These are phyloP conservation scores for Pelagophyceae sp. DNA, from an alignment of 352 stramenopile species.

Conservation along the genomic window DNA sequence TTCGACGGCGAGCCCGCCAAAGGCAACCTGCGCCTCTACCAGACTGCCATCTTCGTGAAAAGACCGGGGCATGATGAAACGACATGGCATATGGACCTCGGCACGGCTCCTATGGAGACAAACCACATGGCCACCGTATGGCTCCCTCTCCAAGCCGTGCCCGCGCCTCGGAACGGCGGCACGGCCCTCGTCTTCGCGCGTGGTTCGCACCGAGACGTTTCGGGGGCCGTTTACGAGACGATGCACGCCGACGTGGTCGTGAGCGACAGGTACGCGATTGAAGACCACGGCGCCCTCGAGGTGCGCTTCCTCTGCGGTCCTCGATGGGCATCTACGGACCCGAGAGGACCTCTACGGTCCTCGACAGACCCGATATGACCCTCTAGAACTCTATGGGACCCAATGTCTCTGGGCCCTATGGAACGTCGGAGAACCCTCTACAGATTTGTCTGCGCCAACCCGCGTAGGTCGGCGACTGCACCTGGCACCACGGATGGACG, in stretches of 20 bases:
- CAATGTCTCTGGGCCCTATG: too few species aligned
- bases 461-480: slow-evolving; percentile 61
- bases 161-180: slow-evolving; percentile 39
- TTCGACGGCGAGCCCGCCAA: too few species aligned
- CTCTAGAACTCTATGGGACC: too few species aligned
- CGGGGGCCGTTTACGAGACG: slow-evolving; percentile 50
- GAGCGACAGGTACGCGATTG: slow-evolving; percentile 34
- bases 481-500: slow-evolving; percentile 62
- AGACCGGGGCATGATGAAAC: slow-evolving; percentile 52
- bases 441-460: too few species aligned
- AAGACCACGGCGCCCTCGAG: slow-evolving; percentile 46
- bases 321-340: too few species aligned
- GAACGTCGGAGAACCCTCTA: too few species aligned
- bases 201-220: slow-evolving; percentile 59
- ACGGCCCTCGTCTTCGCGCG: slow-evolving; percentile 54
- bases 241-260: not conserved
- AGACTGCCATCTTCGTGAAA: slow-evolving; percentile 57
- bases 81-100: slow-evolving; percentile 61
- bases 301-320: too few species aligned
- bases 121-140: slow-evolving; percentile 66
- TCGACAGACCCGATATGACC: too few species aligned
- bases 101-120: slow-evolving; percentile 66
- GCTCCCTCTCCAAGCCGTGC: slow-evolving; percentile 58
- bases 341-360: too few species aligned
- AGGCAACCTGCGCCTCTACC: slow-evolving; percentile 45